Evolutionary conservation across 164 flowering plant genomes (phyloP).

Genomic region (Santalum album): DNA sequence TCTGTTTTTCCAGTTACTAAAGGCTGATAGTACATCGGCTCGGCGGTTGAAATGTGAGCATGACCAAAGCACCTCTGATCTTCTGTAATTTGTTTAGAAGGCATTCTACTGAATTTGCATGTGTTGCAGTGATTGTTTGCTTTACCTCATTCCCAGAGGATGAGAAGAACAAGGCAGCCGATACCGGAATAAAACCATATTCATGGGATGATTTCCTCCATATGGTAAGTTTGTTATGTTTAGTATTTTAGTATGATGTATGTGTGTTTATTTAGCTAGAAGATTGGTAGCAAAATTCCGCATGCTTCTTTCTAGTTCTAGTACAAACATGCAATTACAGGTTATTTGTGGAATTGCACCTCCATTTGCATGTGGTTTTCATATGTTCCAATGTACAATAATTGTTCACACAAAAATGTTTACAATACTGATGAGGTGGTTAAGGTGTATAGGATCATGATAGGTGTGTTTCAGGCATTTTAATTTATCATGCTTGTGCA

Average conservation of each 20-base stretch:
- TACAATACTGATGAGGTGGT: no score
- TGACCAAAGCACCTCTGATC: conserved; percentile 1
- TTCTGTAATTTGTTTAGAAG: neutral
- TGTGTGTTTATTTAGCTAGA: neutral
- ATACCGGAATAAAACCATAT: conserved; percentile 41
- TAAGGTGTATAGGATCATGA: no score
- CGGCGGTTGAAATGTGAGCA: conserved; percentile 55
- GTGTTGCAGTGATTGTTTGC: conserved; percentile 57
- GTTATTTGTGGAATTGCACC: no score
- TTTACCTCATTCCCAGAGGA: conserved; percentile 56
- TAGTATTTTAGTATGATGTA: neutral
- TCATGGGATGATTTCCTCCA: conserved; percentile 77
- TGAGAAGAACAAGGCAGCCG: conserved; percentile 30
- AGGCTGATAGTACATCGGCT: conserved; percentile 48
- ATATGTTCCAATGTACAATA: no score
- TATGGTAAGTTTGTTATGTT: conserved; percentile 45
- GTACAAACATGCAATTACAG: no score
- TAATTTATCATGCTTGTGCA: no score
- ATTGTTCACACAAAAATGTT: no score
- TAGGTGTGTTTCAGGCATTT: no score
- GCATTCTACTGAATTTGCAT: conserved; percentile 13
- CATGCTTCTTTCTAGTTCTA: no score
- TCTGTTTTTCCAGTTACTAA: conserved; percentile 49
- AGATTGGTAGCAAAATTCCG: no score
- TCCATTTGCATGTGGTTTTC: no score